phyloP scores from a whole-genome alignment of 2,329 filamentous ascomycete genomes.

The Colletotrichum zoysiae region DNA sequence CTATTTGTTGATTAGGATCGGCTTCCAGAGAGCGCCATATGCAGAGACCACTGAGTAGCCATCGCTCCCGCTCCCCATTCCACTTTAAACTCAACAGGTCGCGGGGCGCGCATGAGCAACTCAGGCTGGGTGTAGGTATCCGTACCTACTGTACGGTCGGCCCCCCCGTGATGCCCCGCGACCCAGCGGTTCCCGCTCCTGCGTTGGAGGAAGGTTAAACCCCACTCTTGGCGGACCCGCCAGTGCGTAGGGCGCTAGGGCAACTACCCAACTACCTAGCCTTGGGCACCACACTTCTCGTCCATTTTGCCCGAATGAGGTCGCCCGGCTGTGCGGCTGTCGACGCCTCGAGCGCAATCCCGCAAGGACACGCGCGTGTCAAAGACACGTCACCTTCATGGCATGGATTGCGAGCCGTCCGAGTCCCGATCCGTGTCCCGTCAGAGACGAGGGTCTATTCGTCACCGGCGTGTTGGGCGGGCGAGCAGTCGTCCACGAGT shows the following conservation, averaged over 20 bases:
- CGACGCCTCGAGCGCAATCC: not conserved
- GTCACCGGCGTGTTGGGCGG: not conserved
- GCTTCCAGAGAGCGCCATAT: not conserved
- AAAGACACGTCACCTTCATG: not conserved
- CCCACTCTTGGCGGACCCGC: not conserved
- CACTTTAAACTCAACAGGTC: not conserved
- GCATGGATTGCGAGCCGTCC: not conserved
- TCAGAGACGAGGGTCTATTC: not conserved
- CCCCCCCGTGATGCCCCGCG: not conserved
- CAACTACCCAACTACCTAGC: not conserved
- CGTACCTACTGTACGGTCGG: not conserved
- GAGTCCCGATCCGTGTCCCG: not conserved
- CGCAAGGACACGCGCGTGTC: not conserved
- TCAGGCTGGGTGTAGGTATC: not conserved
- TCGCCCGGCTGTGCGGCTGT: not conserved
- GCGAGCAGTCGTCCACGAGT: not conserved
- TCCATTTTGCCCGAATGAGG: not conserved
- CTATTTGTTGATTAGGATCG: not conserved
- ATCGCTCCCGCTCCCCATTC: not conserved
- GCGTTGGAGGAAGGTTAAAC: not conserved
- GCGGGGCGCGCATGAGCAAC: not conserved
- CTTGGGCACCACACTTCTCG: not conserved
- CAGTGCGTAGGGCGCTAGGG: too few relatives aligned
- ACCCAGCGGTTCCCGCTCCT: not conserved
- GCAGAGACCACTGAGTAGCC: not conserved